phyloP scores from a whole-genome alignment of 192 early-diverging fungal genomes.

The Thamnidium elegans region DNA sequence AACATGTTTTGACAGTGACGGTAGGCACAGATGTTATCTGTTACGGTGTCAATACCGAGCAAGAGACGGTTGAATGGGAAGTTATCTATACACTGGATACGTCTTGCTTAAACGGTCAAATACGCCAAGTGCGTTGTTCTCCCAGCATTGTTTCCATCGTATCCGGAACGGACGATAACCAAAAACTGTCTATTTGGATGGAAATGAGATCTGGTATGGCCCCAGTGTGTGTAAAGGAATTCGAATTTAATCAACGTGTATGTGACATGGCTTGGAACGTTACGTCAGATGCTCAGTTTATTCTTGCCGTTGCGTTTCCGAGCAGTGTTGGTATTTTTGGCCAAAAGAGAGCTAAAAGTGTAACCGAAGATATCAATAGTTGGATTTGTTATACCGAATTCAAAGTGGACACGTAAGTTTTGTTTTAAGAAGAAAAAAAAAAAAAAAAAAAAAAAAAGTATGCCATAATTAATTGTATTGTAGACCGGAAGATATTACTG shows the following conservation, averaged over 20 bases:
- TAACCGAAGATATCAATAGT: slow-evolving; percentile 29
- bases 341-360: slow-evolving; percentile 46
- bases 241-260: slow-evolving; percentile 37
- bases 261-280: slow-evolving; percentile 69
- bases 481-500: slow-evolving; percentile 41
- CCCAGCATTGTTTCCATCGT: background rate
- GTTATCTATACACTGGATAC: slow-evolving; percentile 10
- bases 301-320: slow-evolving; percentile 62
- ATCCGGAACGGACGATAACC: background rate
- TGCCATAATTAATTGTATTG: background rate
- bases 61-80: background rate
- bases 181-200: slow-evolving; percentile 25
- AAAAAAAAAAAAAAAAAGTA: background rate
- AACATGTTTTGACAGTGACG: background rate
- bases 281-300: slow-evolving; percentile 69
- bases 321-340: slow-evolving; percentile 59
- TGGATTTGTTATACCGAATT: slow-evolving; percentile 61
- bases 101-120: background rate
- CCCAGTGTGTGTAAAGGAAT: background rate
- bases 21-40: slow-evolving; percentile 2
- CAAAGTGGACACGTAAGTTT: slow-evolving; percentile 44
- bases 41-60: slow-evolving; percentile 6
- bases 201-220: slow-evolving; percentile 24
- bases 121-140: slow-evolving; percentile 5
- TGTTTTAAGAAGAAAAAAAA: background rate